A percentile compares a stretch with the other conserved stretches of the same genome.
phyloP scores from a whole-genome alignment of 164 flowering plant species.

The Annona cherimola region DNA sequence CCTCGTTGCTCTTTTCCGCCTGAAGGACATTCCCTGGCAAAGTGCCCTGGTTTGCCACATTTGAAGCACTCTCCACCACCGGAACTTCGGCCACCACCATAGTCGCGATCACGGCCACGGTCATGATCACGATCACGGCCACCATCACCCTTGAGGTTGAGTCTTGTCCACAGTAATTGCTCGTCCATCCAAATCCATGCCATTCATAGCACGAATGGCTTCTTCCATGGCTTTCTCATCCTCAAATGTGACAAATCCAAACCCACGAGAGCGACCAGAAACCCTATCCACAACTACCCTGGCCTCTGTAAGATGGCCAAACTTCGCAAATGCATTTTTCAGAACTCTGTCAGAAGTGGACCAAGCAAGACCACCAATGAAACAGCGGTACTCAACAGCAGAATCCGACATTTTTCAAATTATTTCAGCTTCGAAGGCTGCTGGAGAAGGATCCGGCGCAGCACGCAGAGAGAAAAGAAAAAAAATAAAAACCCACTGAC shows the following conservation, averaged over 20 bases:
- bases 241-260: constrained; percentile 98
- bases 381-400: constrained; percentile 38
- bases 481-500: too few relatives aligned
- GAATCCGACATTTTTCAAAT: constrained; percentile 10
- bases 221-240: constrained; percentile 94
- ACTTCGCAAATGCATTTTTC: constrained; percentile 82
- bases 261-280: constrained; percentile 96
- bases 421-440: too few relatives aligned
- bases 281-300: constrained; percentile 30
- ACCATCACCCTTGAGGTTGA: too few relatives aligned
- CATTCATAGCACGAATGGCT: constrained; percentile 90
- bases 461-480: too few relatives aligned
- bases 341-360: constrained; percentile 73
- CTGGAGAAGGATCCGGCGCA: constrained; percentile 58
- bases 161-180: constrained; percentile 86
- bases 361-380: constrained; percentile 83
- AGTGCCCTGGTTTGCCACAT: constrained; percentile 95
- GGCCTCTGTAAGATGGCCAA: constrained; percentile 80
- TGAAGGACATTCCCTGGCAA: constrained; percentile 74
- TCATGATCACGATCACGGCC: too few relatives aligned
- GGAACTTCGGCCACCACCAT: too few relatives aligned
- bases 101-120: too few relatives aligned
- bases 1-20: too few relatives aligned
- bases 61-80: constrained; percentile 84
- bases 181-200: constrained; percentile 93